Conservation (phyloP, 495 filamentous ascomycete species). For the Tuber microsphaerosporum region DNA sequence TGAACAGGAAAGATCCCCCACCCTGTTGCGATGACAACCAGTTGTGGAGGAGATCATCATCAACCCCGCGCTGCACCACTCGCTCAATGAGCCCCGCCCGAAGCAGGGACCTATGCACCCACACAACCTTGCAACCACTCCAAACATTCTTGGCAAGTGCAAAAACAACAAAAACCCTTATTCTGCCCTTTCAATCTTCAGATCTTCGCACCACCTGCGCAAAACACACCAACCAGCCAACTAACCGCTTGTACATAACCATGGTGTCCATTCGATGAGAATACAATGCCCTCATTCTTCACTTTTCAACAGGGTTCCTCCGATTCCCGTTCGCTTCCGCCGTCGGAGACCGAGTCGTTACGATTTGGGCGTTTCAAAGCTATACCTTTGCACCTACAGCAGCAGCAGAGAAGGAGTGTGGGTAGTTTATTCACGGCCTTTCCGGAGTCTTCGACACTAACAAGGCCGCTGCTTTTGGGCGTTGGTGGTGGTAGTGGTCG, state of each 20-base stretch:
- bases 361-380: constrained; percentile 55
- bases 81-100: not conserved
- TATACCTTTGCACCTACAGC: constrained; percentile 42
- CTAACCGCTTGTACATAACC: not conserved
- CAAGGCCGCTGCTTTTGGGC: constrained; percentile 7
- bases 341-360: constrained; percentile 48
- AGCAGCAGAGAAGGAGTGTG: constrained; percentile 25
- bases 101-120: not conserved
- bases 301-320: constrained; percentile 56
- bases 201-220: not conserved
- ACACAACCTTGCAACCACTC: not conserved
- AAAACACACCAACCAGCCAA: not conserved
- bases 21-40: not conserved
- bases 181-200: not conserved
- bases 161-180: not conserved
- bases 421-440: constrained; percentile 30
- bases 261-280: not conserved
- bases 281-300: constrained; percentile 54
- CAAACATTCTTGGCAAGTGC: not conserved
- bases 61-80: not conserved
- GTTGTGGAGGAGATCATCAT: not conserved
- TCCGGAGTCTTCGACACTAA: constrained; percentile 31
- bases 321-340: constrained; percentile 45
- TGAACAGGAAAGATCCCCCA: not conserved
- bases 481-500: not conserved